Evolutionary conservation across 2,329 filamentous ascomycete species (phyloP), one percentile per base, ranked within the genome.

Genomic region (Mollisia scopiformis): DNA sequence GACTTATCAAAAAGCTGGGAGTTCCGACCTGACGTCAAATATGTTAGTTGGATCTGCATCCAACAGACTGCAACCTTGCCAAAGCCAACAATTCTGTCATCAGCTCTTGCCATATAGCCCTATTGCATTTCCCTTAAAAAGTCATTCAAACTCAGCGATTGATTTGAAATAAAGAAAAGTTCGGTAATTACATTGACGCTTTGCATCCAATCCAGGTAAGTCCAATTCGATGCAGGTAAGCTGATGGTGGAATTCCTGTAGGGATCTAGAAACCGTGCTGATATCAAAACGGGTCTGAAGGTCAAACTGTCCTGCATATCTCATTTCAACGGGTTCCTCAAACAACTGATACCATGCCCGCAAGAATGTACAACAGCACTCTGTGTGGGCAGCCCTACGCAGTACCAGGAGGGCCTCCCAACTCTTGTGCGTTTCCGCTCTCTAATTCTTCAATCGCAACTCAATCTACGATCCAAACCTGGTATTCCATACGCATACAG

Each of bases 341-440:
- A 35, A 35, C 50, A 35, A 33, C 50, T 33, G 28, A 19, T 35
- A 19, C 13, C 30, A 16, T 16, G 33, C 11, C n/a, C 46, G 46
- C 46, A 50, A 28, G 30, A 50, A 50, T 50, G 46, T 28, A 28
- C 23, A 50, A 50, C 46, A 23, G 46, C 23, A 50, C 19, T 16
- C 30, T 25, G 23, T 50, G 46, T 25, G 46, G 46, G 46, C 46
- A 50, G 30, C 46, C 46, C 46, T 50, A 50, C 16, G 46, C 7
- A 50, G 30, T 25, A 50, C n/a, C 46, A 50, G 46, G 46, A 50
- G 46, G 46, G 27, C 46, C 46, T 25, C 46, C 46, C 28, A 50
- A 50, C 23, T 50, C 46, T 14, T 50, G 46, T 28, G 23, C 46
- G 23, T 50, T 28, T 25, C 7, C 46, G 28, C 19, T 25, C 23